These are phyloP conservation scores for Rhynchospora pubera DNA, from an alignment of 176 grass and related monocot genomes.

Conservation along the genomic window DNA sequence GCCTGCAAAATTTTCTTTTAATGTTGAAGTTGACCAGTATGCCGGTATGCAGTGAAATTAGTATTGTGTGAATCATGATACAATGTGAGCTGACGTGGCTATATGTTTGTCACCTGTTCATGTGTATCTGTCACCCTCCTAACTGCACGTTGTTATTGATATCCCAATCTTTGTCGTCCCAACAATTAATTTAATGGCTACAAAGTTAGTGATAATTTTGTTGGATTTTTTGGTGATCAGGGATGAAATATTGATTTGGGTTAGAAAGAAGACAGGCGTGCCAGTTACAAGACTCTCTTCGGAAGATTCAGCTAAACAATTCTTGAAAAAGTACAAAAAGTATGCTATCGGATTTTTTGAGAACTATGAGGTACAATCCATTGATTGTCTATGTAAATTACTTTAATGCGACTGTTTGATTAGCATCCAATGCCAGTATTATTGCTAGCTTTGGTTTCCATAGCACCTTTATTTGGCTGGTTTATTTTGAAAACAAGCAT, in stretches of 20 bases:
- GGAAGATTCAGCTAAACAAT: constrained; percentile 52
- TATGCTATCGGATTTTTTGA: constrained; percentile 69
- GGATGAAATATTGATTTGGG: constrained; percentile 88
- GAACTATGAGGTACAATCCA: constrained; percentile 54
- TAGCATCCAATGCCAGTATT: neutral
- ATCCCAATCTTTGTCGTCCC: neutral
- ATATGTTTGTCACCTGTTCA: neutral
- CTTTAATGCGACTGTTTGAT: neutral
- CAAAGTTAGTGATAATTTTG: constrained; percentile 56
- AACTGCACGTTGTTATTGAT: neutral
- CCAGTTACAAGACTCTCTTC: constrained; percentile 62
- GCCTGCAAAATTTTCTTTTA: neutral
- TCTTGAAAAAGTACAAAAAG: constrained; percentile 47
- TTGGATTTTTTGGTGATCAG: constrained; percentile 50
- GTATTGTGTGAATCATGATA: too few relatives aligned
- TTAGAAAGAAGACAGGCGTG: constrained; percentile 79
- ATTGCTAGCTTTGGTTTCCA: neutral
- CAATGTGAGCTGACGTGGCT: too few relatives aligned
- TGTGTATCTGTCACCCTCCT: neutral
- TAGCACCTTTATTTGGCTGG: neutral
- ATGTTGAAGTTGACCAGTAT: neutral
- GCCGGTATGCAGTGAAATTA: too few relatives aligned
- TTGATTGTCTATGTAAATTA: neutral
- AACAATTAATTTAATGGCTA: neutral
- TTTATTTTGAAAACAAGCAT: neutral